Conservation (phyloP, 2,329 filamentous ascomycete genomes). For the Calonectria hawksworthii region DNA sequence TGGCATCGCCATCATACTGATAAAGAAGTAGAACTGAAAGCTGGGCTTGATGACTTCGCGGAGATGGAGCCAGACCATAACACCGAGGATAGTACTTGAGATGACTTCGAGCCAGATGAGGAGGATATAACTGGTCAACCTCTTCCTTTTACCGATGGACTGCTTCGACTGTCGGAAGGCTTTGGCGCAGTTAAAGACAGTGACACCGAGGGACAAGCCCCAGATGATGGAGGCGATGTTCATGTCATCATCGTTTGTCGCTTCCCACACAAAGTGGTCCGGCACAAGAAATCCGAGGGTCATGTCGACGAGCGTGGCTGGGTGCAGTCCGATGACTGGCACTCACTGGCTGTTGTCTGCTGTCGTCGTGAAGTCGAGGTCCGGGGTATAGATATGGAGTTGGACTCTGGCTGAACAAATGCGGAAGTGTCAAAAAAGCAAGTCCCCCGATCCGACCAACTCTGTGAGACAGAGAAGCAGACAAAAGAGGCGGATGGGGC, state of each 20-base stretch:
- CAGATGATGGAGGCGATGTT: slow-evolving; percentile 47
- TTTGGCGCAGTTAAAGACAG: slow-evolving; percentile 42
- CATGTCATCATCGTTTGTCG: slow-evolving; percentile 42
- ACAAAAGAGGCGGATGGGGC: slow-evolving; percentile 23
- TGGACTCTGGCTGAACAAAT: neutral
- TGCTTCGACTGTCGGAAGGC: slow-evolving; percentile 37
- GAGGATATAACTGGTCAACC: slow-evolving; percentile 37
- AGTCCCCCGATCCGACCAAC: slow-evolving; percentile 16
- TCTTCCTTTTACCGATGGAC: slow-evolving; percentile 38
- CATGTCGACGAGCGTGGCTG: slow-evolving; percentile 31
- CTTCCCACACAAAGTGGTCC: slow-evolving; percentile 33
- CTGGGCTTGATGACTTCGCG: slow-evolving; percentile 45
- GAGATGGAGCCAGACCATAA: slow-evolving; percentile 45
- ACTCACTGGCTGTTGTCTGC: neutral
- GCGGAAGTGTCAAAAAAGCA: slow-evolving; percentile 1
- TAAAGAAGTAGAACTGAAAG: slow-evolving; percentile 47
- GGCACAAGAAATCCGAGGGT: slow-evolving; percentile 42
- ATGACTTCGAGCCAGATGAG: slow-evolving; percentile 43
- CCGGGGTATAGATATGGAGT: neutral
- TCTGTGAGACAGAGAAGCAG: slow-evolving; percentile 16
- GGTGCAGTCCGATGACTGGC: neutral
- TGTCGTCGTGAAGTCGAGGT: neutral
- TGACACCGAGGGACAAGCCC: slow-evolving; percentile 44
- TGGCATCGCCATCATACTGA: slow-evolving; percentile 43
- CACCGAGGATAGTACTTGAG: slow-evolving; percentile 42